A percentile compares a stretch with the other conserved stretches of the same genome.
phyloP scores from a whole-genome alignment of 2,329 filamentous ascomycete genomes.

The Exserohilum turcica region DNA sequence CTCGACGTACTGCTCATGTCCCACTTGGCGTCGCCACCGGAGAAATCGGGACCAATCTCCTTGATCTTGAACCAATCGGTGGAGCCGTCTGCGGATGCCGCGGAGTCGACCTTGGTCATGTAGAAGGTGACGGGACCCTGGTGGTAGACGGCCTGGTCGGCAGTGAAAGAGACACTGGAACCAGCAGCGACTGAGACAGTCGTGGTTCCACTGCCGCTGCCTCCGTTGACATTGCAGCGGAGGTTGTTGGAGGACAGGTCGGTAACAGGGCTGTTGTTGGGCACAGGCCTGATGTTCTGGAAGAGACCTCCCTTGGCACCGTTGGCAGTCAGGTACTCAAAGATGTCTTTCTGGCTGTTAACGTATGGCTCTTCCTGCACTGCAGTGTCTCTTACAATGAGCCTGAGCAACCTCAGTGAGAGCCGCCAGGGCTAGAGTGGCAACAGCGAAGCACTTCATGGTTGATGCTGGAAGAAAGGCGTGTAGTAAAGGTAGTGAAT shows the following conservation, averaged over 20 bases:
- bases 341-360: conserved; percentile 40
- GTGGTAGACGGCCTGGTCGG: conserved; percentile 47
- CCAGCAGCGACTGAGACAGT: conserved; percentile 46
- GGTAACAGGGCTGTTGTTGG: conserved; percentile 48
- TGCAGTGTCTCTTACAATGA: conserved; percentile 37
- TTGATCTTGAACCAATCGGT: conserved; percentile 49
- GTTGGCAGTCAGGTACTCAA: conserved; percentile 46
- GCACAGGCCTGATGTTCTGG: conserved; percentile 46
- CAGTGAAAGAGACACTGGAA: conserved; percentile 42
- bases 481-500: conserved; percentile 7
- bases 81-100: conserved; percentile 43
- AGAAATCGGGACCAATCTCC: conserved; percentile 47
- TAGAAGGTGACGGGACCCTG: conserved; percentile 48
- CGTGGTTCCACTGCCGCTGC: conserved; percentile 33
- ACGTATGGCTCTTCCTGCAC: neutral
- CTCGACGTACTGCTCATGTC: conserved; percentile 37
- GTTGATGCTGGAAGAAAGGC: conserved; percentile 5
- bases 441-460: conserved; percentile 45
- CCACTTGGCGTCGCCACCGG: conserved; percentile 40
- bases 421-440: conserved; percentile 38
- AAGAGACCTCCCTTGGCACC: conserved; percentile 41
- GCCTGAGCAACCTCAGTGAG: conserved; percentile 45
- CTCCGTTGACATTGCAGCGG: conserved; percentile 46
- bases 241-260: conserved; percentile 38
- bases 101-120: conserved; percentile 45